phyloP scores from a whole-genome alignment of 1,284 basidiomycete species.

The Wolfiporia cocos region DNA sequence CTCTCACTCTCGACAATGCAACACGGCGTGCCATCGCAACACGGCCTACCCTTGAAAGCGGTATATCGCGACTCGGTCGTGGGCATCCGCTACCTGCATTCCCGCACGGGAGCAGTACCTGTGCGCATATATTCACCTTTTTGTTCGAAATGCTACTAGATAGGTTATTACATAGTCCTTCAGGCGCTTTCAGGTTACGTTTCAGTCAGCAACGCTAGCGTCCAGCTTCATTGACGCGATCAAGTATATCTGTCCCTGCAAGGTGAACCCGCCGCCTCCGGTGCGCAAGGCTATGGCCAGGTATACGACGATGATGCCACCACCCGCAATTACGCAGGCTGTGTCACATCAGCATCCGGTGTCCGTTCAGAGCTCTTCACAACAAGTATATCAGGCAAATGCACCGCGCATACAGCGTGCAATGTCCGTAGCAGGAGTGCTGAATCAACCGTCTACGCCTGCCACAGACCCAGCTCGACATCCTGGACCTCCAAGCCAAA shows the following conservation, averaged over 20 bases:
- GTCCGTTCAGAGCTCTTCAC: too few species aligned
- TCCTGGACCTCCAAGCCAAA: too few species aligned
- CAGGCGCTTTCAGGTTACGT: slow-evolving; percentile 70
- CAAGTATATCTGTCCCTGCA: slow-evolving; percentile 66
- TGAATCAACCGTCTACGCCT: too few species aligned
- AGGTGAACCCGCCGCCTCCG: slow-evolving; percentile 17
- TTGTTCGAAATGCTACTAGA: not conserved
- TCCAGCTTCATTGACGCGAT: slow-evolving; percentile 56
- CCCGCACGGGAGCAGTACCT: slow-evolving; percentile 34
- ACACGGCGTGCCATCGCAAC: slow-evolving; percentile 19
- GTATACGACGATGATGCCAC: slow-evolving; percentile 1
- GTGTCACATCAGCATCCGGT: too few species aligned
- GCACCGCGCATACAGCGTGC: too few species aligned
- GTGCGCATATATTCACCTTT: slow-evolving; percentile 26
- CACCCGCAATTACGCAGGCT: not conserved
- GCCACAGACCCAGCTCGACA: too few species aligned
- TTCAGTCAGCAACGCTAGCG: slow-evolving; percentile 41
- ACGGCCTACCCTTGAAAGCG: slow-evolving; percentile 65
- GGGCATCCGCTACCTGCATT: slow-evolving; percentile 66
- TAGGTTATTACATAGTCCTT: slow-evolving; percentile 41
- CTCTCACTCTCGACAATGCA: slow-evolving; percentile 34
- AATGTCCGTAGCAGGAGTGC: too few species aligned
- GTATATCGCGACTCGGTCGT: slow-evolving; percentile 67
- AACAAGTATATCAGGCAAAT: too few species aligned
- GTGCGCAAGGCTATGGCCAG: slow-evolving; percentile 10